A percentile compares a stretch with the other conserved stretches of the same genome.
These are phyloP conservation scores for Trapa bicornis DNA, from an alignment of 345 rosid genomes.

Conservation along the genomic window DNA sequence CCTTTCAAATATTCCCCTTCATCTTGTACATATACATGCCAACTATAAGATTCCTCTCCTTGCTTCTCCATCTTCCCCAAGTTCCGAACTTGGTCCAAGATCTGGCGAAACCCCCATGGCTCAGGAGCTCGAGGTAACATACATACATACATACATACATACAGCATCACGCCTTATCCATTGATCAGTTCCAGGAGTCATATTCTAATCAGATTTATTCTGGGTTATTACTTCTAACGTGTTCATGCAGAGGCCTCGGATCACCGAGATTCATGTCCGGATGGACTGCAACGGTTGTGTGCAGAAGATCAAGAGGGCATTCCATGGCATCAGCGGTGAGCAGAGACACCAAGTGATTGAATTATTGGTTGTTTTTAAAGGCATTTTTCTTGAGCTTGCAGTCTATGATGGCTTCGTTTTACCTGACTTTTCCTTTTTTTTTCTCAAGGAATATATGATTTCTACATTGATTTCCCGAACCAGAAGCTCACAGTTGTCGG, in stretches of 20 bases:
- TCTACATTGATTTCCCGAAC: slow-evolving; percentile 43
- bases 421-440: background rate
- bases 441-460: slow-evolving; percentile 48
- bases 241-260: slow-evolving; percentile 38
- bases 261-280: slow-evolving; percentile 59
- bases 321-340: slow-evolving; percentile 49
- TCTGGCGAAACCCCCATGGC: background rate
- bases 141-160: background rate
- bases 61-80: slow-evolving; percentile 9
- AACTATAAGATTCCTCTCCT: slow-evolving; percentile 33
- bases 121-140: slow-evolving; percentile 6
- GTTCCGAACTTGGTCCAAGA: background rate
- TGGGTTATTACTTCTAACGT: too few species aligned
- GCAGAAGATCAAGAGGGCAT: slow-evolving; percentile 63
- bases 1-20: slow-evolving; percentile 37
- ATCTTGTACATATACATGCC: slow-evolving; percentile 8
- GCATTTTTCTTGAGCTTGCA: background rate
- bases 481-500: slow-evolving; percentile 58
- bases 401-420: background rate
- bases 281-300: slow-evolving; percentile 77
- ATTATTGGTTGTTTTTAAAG: background rate
- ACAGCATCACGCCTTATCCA: too few species aligned
- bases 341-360: background rate
- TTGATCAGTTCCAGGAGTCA: background rate
- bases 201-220: too few species aligned